Percentiles rank a stretch among this genome's conserved stretches.
Evolutionary conservation across 352 stramenopile species (phyloP).

Genomic region (Pythium aphanidermatum): DNA sequence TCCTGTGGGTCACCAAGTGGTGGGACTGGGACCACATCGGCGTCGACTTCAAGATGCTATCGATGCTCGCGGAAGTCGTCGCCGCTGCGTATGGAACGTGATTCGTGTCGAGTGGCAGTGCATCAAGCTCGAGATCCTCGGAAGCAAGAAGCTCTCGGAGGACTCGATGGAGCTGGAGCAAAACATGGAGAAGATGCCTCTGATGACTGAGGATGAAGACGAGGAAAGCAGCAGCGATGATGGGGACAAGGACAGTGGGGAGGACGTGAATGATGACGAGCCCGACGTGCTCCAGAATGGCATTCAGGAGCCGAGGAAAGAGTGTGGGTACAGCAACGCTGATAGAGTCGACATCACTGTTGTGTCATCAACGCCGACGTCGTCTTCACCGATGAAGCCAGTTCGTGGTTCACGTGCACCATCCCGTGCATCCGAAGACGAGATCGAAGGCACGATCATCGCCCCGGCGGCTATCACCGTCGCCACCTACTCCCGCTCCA

Average conservation of each 20-base stretch:
- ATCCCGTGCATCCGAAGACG: too few species aligned
- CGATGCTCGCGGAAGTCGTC: constrained; percentile 90
- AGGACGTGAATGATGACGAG: background rate
- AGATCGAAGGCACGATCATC: constrained; percentile 1
- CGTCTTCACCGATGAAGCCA: too few species aligned
- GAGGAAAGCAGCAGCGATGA: constrained; percentile 15
- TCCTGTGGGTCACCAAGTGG: constrained; percentile 93
- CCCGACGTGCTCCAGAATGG: background rate
- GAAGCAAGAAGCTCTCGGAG: constrained; percentile 46
- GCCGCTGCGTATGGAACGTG: constrained; percentile 91
- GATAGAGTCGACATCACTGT: too few species aligned
- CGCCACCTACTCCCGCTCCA: constrained; percentile 5
- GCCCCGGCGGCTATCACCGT: constrained; percentile 10
- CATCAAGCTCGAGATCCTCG: constrained; percentile 71
- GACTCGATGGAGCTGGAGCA: constrained; percentile 40
- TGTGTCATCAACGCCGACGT: too few species aligned
- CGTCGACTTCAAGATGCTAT: constrained; percentile 76
- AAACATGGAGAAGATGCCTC: constrained; percentile 41
- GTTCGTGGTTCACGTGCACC: too few species aligned
- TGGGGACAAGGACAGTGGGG: background rate
- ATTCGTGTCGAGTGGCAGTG: constrained; percentile 92
- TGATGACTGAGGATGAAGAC: constrained; percentile 37
- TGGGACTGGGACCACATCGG: constrained; percentile 72
- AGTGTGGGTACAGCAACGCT: too few species aligned
- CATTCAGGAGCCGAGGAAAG: too few species aligned